These are phyloP conservation scores for Cyberlindnera mississippiensis DNA, from an alignment of 805 yeast species.

Conservation along the genomic window DNA sequence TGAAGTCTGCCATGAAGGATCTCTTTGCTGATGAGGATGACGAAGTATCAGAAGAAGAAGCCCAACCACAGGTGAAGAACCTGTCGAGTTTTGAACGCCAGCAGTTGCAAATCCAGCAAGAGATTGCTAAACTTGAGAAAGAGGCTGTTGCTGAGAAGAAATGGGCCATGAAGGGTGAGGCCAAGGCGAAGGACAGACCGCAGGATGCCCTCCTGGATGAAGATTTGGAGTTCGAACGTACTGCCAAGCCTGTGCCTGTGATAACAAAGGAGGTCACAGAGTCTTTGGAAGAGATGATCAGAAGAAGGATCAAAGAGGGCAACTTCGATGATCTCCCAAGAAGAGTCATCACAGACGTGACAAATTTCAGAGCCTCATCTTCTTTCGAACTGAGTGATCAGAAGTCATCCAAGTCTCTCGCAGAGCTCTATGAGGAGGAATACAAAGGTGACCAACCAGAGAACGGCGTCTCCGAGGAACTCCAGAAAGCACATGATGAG, in stretches of 20 bases:
- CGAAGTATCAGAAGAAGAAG: conserved; percentile 38
- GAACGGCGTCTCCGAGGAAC: conserved; percentile 55
- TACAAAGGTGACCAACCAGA: conserved; percentile 51
- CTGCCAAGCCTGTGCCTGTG: conserved; percentile 93
- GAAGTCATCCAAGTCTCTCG: conserved; percentile 82
- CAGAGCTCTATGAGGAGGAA: conserved; percentile 90
- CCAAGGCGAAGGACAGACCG: conserved; percentile 75
- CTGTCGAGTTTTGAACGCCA: conserved; percentile 81
- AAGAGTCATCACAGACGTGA: conserved; percentile 61
- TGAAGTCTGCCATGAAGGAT: conserved; percentile 45
- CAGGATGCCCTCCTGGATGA: conserved; percentile 79
- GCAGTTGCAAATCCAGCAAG: conserved; percentile 69
- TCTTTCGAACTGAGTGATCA: conserved; percentile 71
- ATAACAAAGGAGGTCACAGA: conserved; percentile 88
- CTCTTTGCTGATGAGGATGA: conserved; percentile 44
- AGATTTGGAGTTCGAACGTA: conserved; percentile 84
- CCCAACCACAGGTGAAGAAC: conserved; percentile 29
- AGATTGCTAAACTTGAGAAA: conserved; percentile 74
- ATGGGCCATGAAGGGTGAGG: conserved; percentile 96
- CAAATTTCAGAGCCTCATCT: conserved; percentile 52
- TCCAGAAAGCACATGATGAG: conserved; percentile 73
- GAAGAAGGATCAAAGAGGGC: conserved; percentile 68
- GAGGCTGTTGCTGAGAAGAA: conserved; percentile 87
- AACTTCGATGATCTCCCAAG: conserved; percentile 84
- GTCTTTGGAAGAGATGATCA: conserved; percentile 80